Evolutionary conservation across 169 alveolate genomes (phyloP), one percentile per base, ranked within the genome.

Genomic region (Plasmodium fragile): DNA sequence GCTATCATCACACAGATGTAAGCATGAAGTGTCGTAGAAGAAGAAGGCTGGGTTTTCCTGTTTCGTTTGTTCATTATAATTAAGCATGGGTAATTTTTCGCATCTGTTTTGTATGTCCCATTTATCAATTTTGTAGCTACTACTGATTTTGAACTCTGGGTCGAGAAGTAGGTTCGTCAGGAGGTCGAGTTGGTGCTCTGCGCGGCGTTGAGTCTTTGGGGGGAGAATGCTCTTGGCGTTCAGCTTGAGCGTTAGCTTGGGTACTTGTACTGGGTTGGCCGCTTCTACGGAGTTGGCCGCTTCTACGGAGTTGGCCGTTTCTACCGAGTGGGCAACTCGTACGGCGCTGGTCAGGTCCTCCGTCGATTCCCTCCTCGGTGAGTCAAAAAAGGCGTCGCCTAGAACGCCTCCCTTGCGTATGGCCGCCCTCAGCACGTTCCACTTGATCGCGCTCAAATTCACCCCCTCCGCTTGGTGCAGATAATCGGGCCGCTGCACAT

Each of bases 1-100:
- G 18, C 90, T 79, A 18, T 89, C 79, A 89, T 89, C 94, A 55
- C 41, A 78, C 81, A 89, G 32, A 36, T 77, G 49, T 59, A 89
- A 78, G 25, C 94, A 89, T 5, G 94, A 77, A n/a, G 28, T 77
- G 34, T 78, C 70, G 13, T 18, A 78, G 59, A 39, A 78, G 28
- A 41, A 16, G 25, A 25, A 65, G 11, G 90, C 28, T 0, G 59
- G 90, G 11, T 78, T 39, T 32, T 89, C 94, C n/a, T 11, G 13
- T 22, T 65, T 55, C 69, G 69, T 36, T 22, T 89, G 45, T 3
- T 59, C 18, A 34, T 43, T 30, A 78, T 45, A 78, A 13, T 78
- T 79, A 0, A 18, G 5, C 30, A 43, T 39, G 0, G 69, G 45
- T 2, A 52, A 59, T 18, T 77, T 32, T 1, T 87, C 93, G 18